Evolutionary conservation across 768 basidiomycete genomes (phyloP).

Genomic region (Termitomyces sp.): DNA sequence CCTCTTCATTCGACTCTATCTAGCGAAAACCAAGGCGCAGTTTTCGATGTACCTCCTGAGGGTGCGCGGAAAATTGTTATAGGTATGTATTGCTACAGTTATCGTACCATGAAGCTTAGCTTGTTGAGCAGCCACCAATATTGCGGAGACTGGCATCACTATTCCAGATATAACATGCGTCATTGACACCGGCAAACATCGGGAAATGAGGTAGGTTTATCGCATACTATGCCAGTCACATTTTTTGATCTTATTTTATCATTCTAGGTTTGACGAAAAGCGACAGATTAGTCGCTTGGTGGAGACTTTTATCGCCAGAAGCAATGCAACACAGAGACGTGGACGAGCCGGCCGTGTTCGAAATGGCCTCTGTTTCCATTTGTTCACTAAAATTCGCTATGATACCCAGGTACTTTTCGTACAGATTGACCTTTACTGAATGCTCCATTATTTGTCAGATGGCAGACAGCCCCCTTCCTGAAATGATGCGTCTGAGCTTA

Average conservation of each 20-base stretch:
- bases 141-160: conserved; percentile 96
- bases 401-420: conserved; percentile 59
- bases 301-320: conserved; percentile 87
- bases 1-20: conserved; percentile 92
- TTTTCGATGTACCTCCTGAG: conserved; percentile 81
- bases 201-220: conserved; percentile 85
- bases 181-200: conserved; percentile 89
- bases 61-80: conserved; percentile 93
- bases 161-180: conserved; percentile 98
- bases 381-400: conserved; percentile 86
- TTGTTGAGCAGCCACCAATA: conserved; percentile 66
- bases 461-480: conserved; percentile 86
- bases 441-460: conserved; percentile 41
- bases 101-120: background rate
- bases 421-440: background rate
- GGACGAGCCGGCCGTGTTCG: conserved; percentile 92
- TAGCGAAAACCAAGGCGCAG: conserved; percentile 84
- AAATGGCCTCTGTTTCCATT: conserved; percentile 87
- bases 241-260: background rate
- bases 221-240: background rate
- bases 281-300: conserved; percentile 89
- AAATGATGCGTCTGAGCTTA: conserved; percentile 91
- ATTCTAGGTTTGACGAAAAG: conserved; percentile 86
- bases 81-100: conserved; percentile 39
- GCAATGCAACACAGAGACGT: conserved; percentile 85